Evolutionary conservation across 1,284 basidiomycete species (phyloP).

Genomic region (Earliella scabrosa): DNA sequence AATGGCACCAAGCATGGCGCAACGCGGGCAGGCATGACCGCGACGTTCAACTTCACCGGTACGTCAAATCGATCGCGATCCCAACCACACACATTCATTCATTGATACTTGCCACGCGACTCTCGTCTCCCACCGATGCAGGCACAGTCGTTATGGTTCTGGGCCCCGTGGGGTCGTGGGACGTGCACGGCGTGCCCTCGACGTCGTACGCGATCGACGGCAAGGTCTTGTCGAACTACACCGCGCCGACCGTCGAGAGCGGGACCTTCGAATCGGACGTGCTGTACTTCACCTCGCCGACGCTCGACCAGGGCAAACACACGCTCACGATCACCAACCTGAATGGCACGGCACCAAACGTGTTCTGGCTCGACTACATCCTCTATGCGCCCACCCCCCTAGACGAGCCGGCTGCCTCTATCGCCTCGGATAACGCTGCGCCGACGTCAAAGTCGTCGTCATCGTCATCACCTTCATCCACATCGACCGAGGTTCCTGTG

Average conservation of each 20-base stretch:
- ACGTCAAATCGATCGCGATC: not conserved
- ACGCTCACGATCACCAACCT: conserved; percentile 16
- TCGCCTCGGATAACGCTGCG: not conserved
- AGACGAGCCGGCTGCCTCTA: not conserved
- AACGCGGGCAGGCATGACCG: not conserved
- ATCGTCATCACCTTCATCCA: not conserved
- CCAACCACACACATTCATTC: too few species aligned
- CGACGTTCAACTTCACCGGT: conserved; percentile 7
- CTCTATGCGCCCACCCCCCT: not conserved
- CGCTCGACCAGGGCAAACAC: conserved; percentile 8
- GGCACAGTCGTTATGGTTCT: not conserved
- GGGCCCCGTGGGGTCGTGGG: not conserved
- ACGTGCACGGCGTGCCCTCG: not conserved
- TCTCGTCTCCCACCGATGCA: not conserved
- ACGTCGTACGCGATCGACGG: not conserved
- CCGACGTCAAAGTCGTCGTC: too few species aligned
- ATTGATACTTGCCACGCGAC: not conserved
- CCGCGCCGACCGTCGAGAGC: conserved; percentile 2
- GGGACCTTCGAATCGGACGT: not conserved
- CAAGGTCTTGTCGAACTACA: not conserved
- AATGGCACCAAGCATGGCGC: conserved; percentile 3
- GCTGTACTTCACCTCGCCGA: conserved; percentile 14
- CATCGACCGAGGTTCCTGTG: not conserved
- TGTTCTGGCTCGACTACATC: conserved; percentile 20
- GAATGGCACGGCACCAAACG: conserved; percentile 19